These are phyloP conservation scores for Chytriomyces hyalinus DNA, from an alignment of 192 early-diverging fungal species.

Conservation along the genomic window DNA sequence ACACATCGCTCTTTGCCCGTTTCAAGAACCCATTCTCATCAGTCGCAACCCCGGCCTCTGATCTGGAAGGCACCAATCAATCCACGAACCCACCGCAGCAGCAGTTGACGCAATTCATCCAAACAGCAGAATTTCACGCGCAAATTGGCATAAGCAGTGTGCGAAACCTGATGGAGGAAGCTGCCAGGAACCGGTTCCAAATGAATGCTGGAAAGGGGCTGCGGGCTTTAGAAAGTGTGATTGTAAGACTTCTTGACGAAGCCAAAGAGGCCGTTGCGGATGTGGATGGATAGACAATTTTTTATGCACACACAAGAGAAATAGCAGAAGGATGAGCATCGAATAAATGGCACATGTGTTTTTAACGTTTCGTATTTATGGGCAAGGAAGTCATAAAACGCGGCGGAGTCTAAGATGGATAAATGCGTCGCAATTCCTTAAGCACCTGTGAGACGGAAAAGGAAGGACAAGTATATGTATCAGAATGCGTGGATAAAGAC, in stretches of 20 bases:
- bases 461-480: no score
- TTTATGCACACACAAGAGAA: not conserved
- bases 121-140: slow-evolving; percentile 83
- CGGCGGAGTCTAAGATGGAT: no score
- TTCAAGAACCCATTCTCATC: not conserved
- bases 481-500: no score
- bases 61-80: slow-evolving; percentile 18
- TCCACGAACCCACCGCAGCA: not conserved
- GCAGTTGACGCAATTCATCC: slow-evolving; percentile 62
- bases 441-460: no score
- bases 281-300: slow-evolving; percentile 7
- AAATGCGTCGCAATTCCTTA: no score
- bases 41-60: slow-evolving; percentile 49
- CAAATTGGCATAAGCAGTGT: slow-evolving; percentile 63
- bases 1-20: not conserved
- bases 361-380: no score
- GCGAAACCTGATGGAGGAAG: slow-evolving; percentile 78
- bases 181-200: slow-evolving; percentile 83
- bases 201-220: slow-evolving; percentile 87
- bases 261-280: slow-evolving; percentile 35
- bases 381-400: no score
- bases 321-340: no score
- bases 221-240: slow-evolving; percentile 83
- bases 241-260: slow-evolving; percentile 61
- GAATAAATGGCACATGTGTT: no score